A percentile compares a stretch with the other conserved stretches of the same genome.
These are phyloP conservation scores for Neonectria sp. DNA, from an alignment of 2,329 filamentous ascomycete species.

Conservation along the genomic window DNA sequence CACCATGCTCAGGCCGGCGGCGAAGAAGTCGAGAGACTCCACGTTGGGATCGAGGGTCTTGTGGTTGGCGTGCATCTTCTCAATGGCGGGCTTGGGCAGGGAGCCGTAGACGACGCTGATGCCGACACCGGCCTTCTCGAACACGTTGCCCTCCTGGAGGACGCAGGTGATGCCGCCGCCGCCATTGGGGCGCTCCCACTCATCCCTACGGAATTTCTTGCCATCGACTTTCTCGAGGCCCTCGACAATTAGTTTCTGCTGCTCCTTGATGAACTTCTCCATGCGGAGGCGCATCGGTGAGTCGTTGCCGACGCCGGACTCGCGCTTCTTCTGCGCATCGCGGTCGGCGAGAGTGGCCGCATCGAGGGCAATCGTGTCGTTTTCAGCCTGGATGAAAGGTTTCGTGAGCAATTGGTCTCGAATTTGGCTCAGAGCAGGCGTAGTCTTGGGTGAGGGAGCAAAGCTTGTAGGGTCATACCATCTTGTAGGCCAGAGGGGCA, in stretches of 20 bases:
- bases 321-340: conserved; percentile 85
- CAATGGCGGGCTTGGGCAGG: conserved; percentile 87
- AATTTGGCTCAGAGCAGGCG: not conserved
- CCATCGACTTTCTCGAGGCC: conserved; percentile 90
- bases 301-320: conserved; percentile 74
- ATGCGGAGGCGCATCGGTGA: conserved; percentile 98
- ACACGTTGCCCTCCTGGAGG: conserved; percentile 94
- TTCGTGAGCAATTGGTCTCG: conserved; percentile 35
- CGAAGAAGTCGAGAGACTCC: conserved; percentile 94
- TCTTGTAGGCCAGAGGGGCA: conserved; percentile 69
- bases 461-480: conserved; percentile 60
- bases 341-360: conserved; percentile 84
- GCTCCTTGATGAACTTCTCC: conserved; percentile 95
- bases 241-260: conserved; percentile 89
- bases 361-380: conserved; percentile 67
- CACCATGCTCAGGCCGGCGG: conserved; percentile 92
- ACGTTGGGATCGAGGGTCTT: conserved; percentile 86
- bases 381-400: conserved; percentile 54
- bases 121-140: conserved; percentile 97
- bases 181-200: conserved; percentile 89
- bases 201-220: conserved; percentile 84
- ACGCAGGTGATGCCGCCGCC: conserved; percentile 96
- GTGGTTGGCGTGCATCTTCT: conserved; percentile 95
- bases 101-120: conserved; percentile 95
- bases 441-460: not conserved